A percentile compares a stretch with the other conserved stretches of the same genome.
Conservation (phyloP, 2,329 filamentous ascomycete genomes). For the Alternaria sp. region DNA sequence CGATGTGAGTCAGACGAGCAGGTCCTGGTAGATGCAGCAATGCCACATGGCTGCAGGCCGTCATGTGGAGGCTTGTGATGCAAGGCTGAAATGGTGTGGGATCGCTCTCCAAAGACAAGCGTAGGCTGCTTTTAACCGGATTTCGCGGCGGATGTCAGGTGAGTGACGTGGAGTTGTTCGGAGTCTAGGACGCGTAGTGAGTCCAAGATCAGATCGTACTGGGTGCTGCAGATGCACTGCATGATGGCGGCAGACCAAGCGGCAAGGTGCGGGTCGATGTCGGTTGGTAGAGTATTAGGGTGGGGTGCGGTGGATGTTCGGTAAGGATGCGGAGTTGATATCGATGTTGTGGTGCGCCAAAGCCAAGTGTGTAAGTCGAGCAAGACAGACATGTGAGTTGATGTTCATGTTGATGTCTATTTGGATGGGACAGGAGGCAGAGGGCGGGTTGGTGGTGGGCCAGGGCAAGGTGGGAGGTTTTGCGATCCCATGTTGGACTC, state of each 20-base stretch:
- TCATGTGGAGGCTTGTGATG: constrained; percentile 7
- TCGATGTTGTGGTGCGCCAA: constrained; percentile 33
- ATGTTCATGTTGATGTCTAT: constrained; percentile 30
- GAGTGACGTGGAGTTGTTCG: constrained; percentile 25
- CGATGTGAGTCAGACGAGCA: constrained; percentile 33
- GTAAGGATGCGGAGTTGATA: constrained; percentile 23
- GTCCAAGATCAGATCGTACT: constrained; percentile 37
- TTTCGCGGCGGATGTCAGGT: constrained; percentile 25
- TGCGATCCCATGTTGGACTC: constrained; percentile 47
- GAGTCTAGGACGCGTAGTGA: constrained; percentile 27
- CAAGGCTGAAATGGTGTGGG: constrained; percentile 21
- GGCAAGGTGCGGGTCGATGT: constrained; percentile 22
- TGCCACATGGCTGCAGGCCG: constrained; percentile 22
- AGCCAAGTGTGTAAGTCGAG: constrained; percentile 28
- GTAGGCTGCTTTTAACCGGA: constrained; percentile 27
- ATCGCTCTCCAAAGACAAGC: constrained; percentile 17
- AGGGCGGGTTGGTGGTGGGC: constrained; percentile 56
- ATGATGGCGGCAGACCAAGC: constrained; percentile 27
- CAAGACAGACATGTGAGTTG: constrained; percentile 17
- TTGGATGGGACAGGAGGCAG: constrained; percentile 55
- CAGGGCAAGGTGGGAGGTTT: constrained; percentile 56
- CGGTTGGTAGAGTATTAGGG: constrained; percentile 26
- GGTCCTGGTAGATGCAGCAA: constrained; percentile 24
- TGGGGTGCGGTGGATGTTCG: constrained; percentile 11
- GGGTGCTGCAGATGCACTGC: constrained; percentile 30